Evolutionary conservation across 2,329 filamentous ascomycete genomes (phyloP), one percentile per base, ranked within the genome.

Genomic region (Tothia fuscella): DNA sequence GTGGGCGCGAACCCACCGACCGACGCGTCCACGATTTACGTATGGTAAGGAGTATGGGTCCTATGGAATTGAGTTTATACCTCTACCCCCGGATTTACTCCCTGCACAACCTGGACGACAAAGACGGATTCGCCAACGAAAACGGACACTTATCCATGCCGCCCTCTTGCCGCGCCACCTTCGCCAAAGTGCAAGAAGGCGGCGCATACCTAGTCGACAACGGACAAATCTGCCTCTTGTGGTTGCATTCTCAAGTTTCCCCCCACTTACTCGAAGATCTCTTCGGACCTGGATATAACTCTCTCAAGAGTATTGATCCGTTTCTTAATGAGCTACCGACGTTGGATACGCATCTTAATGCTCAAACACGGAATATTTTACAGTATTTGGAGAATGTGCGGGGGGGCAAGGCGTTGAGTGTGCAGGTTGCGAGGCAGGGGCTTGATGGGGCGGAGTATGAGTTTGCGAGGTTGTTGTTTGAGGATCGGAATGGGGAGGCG

Each of bases 401-500:
- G 30, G 87, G 88, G 7, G 86, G 80, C 47, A 96, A 95, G 65
- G 85, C 83, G 17, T 66, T 94, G 46, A 85, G 85, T 2, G 74
- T 98, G 36, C 91, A 96, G 62, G 70, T 98, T 36, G 91, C 91
- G 6, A 68, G 91, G 45, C 91, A 96, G 62, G 88, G 88, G 1
- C 71, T 96, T 3, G 91, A 98, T 55, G 91, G 91, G 1, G 85
- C 88, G 3, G 91, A 98, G 61, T 96, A 87, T 54, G 91, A 98
- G 61, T 98, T 96, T 67, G 91, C 91, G 6, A 71, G 88, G 41
- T 69, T 93, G 63, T 63, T 98, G 50, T 78, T 94, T 24, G 91
- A 98, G 63, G 91, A 98, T 57, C 76, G 91, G 49, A 96, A 96
- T 60, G 94, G 94, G 51, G 91, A 98, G 65, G 91, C 91, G 26